Base-by-base conservation (phyloP, 352 stramenopile genomes). In the Globisporangium okanoganense region DNA sequence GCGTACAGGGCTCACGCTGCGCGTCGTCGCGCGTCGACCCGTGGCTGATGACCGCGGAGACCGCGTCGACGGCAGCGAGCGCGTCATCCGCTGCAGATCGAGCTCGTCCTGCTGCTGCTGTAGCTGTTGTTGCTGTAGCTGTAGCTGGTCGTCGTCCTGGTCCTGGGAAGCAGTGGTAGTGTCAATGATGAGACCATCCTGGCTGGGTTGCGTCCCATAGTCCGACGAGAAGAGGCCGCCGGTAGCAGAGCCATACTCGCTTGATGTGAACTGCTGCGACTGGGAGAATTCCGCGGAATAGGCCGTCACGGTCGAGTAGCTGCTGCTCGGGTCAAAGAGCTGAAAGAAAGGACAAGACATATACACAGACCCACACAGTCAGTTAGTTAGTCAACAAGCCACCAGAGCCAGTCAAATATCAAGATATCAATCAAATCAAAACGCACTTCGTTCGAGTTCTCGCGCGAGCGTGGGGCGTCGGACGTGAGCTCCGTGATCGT, bases 401-500 rank as follows among this genome's bases (percentile, higher is more conserved):
- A 38, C 20, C 24, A 61, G n/a, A 29, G 25, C 27, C 6, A 53
- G 22, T 45, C 40, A 20, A 10, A 22, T 45, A 3, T 22, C 14
- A 45, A 45, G 16, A 16, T 5, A 18, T 45, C 40, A 45, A 45
- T n/a, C 12, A 4, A 52, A n/a, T 27, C 31, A 54, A 10, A 55
- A 67, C 66, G 38, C 72, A 88, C 82, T 52, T 86, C 78, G 51
- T 87, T 76, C 7, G 77, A 71, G 60, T 75, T 73, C 33, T 79
- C 78, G 36, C 71, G 72, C 4, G 76, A 83, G 13, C 72, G 75
- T 16, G 80, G 77, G 18, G 82, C 84, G 64, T 87, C 78, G 16
- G 69, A 84, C 31, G 82, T 72, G 35, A 91, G 67, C 60, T 93
- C 83, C 45, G 90, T 93, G 69, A 93, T 93, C 52, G 83, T 93